phyloP scores from a whole-genome alignment of 202 grass and related monocot species.

The Carex arenaria region DNA sequence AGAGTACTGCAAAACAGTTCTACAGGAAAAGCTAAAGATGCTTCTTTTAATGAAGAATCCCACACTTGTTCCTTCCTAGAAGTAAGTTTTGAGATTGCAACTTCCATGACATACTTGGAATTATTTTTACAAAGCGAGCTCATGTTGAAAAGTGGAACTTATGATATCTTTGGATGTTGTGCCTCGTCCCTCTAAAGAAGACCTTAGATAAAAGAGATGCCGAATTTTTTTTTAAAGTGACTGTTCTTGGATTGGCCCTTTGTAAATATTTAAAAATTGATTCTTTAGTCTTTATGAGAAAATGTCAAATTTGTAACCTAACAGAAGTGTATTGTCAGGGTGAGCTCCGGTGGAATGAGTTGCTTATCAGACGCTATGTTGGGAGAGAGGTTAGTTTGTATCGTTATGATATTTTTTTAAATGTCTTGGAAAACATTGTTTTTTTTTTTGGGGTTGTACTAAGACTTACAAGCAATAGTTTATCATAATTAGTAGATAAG shows the following conservation, averaged over 20 bases:
- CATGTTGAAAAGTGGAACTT: background rate
- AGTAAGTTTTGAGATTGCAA: slow-evolving; percentile 31
- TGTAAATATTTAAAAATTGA: background rate
- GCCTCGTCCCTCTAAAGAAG: background rate
- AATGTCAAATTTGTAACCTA: background rate
- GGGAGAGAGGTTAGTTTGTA: slow-evolving; percentile 57
- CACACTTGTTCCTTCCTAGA: slow-evolving; percentile 32
- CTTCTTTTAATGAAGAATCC: slow-evolving; percentile 20
- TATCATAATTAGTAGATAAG: background rate
- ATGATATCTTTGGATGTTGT: background rate
- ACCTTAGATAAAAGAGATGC: background rate
- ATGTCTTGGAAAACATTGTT: background rate
- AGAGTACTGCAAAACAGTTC: slow-evolving; percentile 32
- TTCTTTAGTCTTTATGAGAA: background rate
- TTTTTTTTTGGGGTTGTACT: background rate
- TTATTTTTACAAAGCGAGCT: background rate
- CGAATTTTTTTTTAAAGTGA: background rate
- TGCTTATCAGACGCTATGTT: slow-evolving; percentile 53
- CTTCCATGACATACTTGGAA: background rate
- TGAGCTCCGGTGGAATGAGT: slow-evolving; percentile 56
- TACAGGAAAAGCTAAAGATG: slow-evolving; percentile 6
- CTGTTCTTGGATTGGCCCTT: background rate
- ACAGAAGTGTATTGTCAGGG: slow-evolving; percentile 36
- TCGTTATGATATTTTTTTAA: background rate
- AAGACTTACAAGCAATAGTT: background rate